phyloP scores from a whole-genome alignment of 352 stramenopile genomes.

The Pythium dissotocum region DNA sequence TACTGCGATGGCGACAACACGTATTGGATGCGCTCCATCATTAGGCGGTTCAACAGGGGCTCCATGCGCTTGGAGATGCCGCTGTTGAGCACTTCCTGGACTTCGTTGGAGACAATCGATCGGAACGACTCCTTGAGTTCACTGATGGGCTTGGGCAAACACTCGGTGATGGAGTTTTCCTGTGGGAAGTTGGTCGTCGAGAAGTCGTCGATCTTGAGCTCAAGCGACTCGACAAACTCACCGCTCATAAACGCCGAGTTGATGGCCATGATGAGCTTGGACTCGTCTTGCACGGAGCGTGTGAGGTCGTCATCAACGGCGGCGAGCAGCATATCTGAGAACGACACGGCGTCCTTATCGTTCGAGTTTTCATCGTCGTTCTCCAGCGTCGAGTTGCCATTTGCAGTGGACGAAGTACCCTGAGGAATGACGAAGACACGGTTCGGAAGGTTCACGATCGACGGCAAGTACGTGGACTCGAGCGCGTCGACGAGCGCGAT shows the following conservation, averaged over 20 bases:
- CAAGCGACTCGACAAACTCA: slow-evolving; percentile 64
- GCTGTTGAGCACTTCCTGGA: slow-evolving; percentile 57
- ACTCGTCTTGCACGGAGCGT: slow-evolving; percentile 58
- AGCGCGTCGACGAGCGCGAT: slow-evolving; percentile 84
- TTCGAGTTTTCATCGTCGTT: slow-evolving; percentile 26
- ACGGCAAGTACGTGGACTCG: slow-evolving; percentile 76
- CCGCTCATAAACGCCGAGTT: slow-evolving; percentile 83
- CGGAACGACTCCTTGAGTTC: slow-evolving; percentile 73
- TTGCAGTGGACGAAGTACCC: slow-evolving; percentile 2
- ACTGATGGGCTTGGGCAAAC: slow-evolving; percentile 66
- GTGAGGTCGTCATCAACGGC: slow-evolving; percentile 80
- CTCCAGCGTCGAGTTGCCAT: background rate
- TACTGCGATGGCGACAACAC: slow-evolving; percentile 67
- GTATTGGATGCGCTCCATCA: slow-evolving; percentile 62
- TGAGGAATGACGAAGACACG: slow-evolving; percentile 61
- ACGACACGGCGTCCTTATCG: slow-evolving; percentile 46
- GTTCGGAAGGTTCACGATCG: slow-evolving; percentile 68
- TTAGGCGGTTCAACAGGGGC: slow-evolving; percentile 42
- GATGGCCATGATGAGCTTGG: slow-evolving; percentile 87
- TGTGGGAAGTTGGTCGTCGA: slow-evolving; percentile 46
- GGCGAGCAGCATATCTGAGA: slow-evolving; percentile 78
- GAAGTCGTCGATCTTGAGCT: slow-evolving; percentile 61
- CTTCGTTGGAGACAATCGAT: slow-evolving; percentile 72
- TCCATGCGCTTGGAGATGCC: slow-evolving; percentile 49
- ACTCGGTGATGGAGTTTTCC: slow-evolving; percentile 65